These are phyloP conservation scores for Aspergillus japonicus DNA, from an alignment of 2,329 filamentous ascomycete species.

Conservation along the genomic window DNA sequence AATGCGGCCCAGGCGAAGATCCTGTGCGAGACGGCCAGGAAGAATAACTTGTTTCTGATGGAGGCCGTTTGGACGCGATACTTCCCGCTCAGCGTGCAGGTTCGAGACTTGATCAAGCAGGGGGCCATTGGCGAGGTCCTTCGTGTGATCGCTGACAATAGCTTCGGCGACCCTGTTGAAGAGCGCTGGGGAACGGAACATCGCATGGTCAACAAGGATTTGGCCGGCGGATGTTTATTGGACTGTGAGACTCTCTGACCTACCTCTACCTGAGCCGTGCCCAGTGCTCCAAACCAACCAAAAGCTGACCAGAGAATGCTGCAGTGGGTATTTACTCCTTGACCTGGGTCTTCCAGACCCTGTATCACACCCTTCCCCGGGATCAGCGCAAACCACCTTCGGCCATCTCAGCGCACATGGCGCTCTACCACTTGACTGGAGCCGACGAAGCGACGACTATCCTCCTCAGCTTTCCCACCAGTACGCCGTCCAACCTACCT, in stretches of 20 bases:
- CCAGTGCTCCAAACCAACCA: not conserved
- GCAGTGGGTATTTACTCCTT: slow-evolving; percentile 78
- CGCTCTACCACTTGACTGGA: slow-evolving; percentile 69
- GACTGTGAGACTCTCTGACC: slow-evolving; percentile 53
- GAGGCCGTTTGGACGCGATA: slow-evolving; percentile 88
- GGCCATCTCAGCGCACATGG: slow-evolving; percentile 65
- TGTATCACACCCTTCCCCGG: slow-evolving; percentile 74
- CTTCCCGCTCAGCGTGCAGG: slow-evolving; percentile 77
- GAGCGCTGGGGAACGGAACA: slow-evolving; percentile 60
- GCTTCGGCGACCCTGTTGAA: slow-evolving; percentile 62
- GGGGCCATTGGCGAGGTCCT: slow-evolving; percentile 61
- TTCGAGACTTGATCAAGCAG: slow-evolving; percentile 55
- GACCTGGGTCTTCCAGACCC: slow-evolving; percentile 86
- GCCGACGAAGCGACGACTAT: slow-evolving; percentile 78
- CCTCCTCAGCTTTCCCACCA: slow-evolving; percentile 70
- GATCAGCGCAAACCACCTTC: slow-evolving; percentile 63
- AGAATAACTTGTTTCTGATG: slow-evolving; percentile 76
- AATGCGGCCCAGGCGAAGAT: slow-evolving; percentile 74
- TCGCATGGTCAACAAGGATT: slow-evolving; percentile 78
- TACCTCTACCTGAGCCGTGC: not conserved
- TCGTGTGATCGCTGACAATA: slow-evolving; percentile 60
- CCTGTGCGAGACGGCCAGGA: slow-evolving; percentile 68
- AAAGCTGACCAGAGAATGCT: not conserved
- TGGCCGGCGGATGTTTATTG: slow-evolving; percentile 78
- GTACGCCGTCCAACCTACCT: slow-evolving; percentile 42